phyloP scores from a whole-genome alignment of 2,329 filamentous ascomycete species.

The Colletotrichum musicola region DNA sequence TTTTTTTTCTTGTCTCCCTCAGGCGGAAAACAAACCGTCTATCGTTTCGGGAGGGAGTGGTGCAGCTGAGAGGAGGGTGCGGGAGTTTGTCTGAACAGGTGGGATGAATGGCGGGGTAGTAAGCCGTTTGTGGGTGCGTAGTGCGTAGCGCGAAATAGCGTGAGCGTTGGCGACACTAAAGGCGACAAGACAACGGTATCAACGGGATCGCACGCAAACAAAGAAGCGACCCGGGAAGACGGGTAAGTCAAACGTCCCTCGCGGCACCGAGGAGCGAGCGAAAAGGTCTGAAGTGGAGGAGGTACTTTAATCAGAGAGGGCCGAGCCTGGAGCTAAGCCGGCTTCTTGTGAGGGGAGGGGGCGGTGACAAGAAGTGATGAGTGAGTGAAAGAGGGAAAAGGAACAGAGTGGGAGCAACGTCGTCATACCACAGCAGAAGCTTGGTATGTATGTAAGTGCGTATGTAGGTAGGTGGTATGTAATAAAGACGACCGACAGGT shows the following conservation, averaged over 20 bases:
- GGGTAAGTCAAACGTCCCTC: constrained; percentile 19
- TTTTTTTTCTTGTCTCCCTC: not conserved
- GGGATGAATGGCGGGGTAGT: constrained; percentile 39
- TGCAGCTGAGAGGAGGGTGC: constrained; percentile 9
- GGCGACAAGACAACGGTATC: constrained; percentile 17
- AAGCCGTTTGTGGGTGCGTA: constrained; percentile 28
- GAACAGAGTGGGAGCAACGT: constrained; percentile 35
- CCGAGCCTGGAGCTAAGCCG: constrained; percentile 22
- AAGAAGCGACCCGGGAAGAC: constrained; percentile 36
- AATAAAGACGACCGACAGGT: constrained; percentile 34
- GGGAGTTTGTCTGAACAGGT: constrained; percentile 26
- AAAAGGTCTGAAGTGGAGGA: constrained; percentile 7
- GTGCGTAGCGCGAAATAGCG: constrained; percentile 32
- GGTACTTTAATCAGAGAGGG: constrained; percentile 25
- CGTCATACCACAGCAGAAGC: constrained; percentile 38
- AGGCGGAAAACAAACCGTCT: constrained; percentile 4
- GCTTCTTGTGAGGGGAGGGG: constrained; percentile 28
- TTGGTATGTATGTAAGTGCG: constrained; percentile 28
- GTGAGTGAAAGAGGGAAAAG: constrained; percentile 23
- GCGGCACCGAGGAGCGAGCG: constrained; percentile 9
- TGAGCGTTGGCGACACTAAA: constrained; percentile 25
- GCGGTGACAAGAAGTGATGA: constrained; percentile 17
- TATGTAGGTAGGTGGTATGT: constrained; percentile 32
- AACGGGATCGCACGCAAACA: constrained; percentile 20
- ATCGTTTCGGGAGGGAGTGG: constrained; percentile 1